These are phyloP conservation scores for Juglanconis juglandina DNA, from an alignment of 2,329 filamentous ascomycete species.

Conservation along the genomic window DNA sequence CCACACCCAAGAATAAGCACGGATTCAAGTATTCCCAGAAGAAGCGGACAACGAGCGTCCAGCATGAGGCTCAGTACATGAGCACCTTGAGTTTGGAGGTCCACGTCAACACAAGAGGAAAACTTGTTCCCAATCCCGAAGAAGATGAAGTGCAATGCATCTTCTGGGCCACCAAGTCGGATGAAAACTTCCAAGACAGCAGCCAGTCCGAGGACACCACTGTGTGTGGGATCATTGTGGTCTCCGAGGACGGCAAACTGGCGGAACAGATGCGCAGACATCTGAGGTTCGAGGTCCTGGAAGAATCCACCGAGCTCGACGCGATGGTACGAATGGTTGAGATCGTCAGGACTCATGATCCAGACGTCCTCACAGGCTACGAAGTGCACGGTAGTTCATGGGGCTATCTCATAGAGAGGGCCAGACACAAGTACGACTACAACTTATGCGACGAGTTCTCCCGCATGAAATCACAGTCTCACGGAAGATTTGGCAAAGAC, in stretches of 20 bases:
- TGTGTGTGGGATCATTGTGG: constrained; percentile 68
- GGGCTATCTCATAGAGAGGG: constrained; percentile 93
- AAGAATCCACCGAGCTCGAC: constrained; percentile 78
- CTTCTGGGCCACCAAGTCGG: constrained; percentile 85
- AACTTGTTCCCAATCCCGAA: constrained; percentile 81
- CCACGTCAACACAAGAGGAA: constrained; percentile 82
- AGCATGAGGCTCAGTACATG: constrained; percentile 90
- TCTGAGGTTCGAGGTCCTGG: constrained; percentile 61
- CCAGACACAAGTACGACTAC: constrained; percentile 80
- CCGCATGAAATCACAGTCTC: constrained; percentile 77
- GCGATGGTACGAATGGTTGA: constrained; percentile 82
- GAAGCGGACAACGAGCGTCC: constrained; percentile 68
- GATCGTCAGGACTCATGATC: constrained; percentile 78
- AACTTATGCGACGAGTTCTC: constrained; percentile 90
- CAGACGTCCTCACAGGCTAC: constrained; percentile 90
- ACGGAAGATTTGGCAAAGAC: constrained; percentile 81
- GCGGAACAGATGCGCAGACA: constrained; percentile 61
- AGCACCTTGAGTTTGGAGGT: constrained; percentile 92
- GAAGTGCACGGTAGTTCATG: constrained; percentile 92
- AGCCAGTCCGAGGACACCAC: constrained; percentile 45
- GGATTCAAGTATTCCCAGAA: constrained; percentile 85
- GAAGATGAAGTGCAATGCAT: constrained; percentile 84
- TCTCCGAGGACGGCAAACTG: constrained; percentile 60
- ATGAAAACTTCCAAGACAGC: constrained; percentile 56
- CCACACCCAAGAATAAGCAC: constrained; percentile 77